Evolutionary conservation across 2,329 filamentous ascomycete genomes (phyloP).

Genomic region (Verticillium albo-atrum): DNA sequence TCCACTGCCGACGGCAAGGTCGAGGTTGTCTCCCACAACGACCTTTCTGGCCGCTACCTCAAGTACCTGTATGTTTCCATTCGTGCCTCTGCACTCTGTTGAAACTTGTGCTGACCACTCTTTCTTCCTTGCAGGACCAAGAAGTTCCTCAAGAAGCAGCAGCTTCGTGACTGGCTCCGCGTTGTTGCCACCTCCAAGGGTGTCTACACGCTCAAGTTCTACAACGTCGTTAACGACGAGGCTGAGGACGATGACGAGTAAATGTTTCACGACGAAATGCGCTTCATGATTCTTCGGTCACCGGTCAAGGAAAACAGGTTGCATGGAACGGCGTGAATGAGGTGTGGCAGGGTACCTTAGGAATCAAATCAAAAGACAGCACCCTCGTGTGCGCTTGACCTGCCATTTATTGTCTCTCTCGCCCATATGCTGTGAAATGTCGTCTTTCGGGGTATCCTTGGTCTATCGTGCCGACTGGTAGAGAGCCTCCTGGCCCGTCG

Average conservation of each 20-base stretch:
- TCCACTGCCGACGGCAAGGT: conserved; percentile 96
- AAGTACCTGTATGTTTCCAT: conserved; percentile 85
- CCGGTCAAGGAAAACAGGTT: conserved; percentile 2
- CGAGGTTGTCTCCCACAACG: conserved; percentile 94
- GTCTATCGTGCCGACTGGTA: conserved; percentile 1
- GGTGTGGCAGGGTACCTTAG: conserved; percentile 11
- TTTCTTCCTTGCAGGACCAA: conserved; percentile 66
- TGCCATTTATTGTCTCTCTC: conserved; percentile 2
- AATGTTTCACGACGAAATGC: conserved; percentile 29
- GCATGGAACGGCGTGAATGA: conserved; percentile 12
- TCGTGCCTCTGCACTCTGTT: neutral
- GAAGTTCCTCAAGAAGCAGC: conserved; percentile 99
- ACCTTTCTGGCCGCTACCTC: conserved; percentile 97
- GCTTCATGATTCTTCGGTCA: conserved; percentile 1
- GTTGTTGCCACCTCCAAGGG: conserved; percentile 97
- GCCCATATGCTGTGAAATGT: neutral
- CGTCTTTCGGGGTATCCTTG: conserved; percentile 7
- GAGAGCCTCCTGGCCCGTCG: neutral
- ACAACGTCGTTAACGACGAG: conserved; percentile 99
- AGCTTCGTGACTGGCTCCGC: conserved; percentile 99
- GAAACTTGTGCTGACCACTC: conserved; percentile 1
- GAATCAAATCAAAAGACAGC: conserved; percentile 12
- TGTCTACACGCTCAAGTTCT: conserved; percentile 99
- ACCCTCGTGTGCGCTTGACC: conserved; percentile 14
- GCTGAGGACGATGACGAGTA: conserved; percentile 99